Base-by-base conservation (phyloP, 2,329 filamentous ascomycete species). In the Monilinia polystroma region DNA sequence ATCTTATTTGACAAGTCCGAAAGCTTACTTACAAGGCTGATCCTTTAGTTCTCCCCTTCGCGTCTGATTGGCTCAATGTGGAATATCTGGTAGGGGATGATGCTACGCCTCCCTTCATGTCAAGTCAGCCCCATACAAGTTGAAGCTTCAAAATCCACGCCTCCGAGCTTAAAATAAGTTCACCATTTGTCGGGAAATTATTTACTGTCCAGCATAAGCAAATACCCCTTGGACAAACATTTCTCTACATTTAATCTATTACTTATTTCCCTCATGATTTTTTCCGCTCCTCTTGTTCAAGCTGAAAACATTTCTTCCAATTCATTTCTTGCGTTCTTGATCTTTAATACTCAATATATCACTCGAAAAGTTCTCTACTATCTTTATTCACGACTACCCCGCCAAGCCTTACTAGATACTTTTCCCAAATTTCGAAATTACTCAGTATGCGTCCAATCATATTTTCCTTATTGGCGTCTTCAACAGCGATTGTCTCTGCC, bases 391-490 rank as follows among this genome's bases (percentile, higher is more conserved):
- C 14, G 10, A 20, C 4, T 51, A 26, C 14, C 29, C 45, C n/a
- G 20, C 20, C 18, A 60, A 60, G 20, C 7, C n/a, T 16, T 26
- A 29, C 41, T 4, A 43, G 16, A 16, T 16, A 43, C 29, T 53
- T 29, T 5, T 11, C 29, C 23, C 18, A 53, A 16, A 20, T 43
- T 43, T 29, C 8, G 35, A 58, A 7, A 65, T 38, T 3, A 59
- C 56, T 26, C 67, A 70, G 7, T 43, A 75, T 75, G 73, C 73
- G 68, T 38, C 64, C 67, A 35, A 66, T 56, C 41, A 51, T 73
- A 18, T n/a, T 73, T 41, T 62, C 41, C 11, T 47, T 54, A 7
- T 35, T 66, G 23, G 26, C 26, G 10, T 49, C 35, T 58, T 51
- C 69, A 38, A 67, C 68, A 41, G 60, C 70, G 14, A 52, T 68